A percentile compares a stretch with the other conserved stretches of the same genome.
Conservation (phyloP, 495 filamentous ascomycete genomes). For the Aspergillus cavernicola region DNA sequence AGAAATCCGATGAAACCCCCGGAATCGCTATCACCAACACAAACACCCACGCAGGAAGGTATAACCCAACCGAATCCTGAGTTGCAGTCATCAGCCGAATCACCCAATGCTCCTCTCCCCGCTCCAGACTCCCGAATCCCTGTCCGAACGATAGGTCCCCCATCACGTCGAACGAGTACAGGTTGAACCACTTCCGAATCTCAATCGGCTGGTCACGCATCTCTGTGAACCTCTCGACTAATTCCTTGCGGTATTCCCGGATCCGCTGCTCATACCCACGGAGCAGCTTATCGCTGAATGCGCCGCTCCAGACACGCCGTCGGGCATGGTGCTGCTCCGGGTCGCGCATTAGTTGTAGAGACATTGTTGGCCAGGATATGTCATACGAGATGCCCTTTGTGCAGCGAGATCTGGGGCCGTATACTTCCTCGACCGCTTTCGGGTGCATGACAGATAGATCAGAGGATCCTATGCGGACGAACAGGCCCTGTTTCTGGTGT, state of each 20-base stretch:
- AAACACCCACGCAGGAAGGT: slow-evolving; percentile 33
- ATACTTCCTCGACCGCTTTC: slow-evolving; percentile 26
- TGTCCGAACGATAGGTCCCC: slow-evolving; percentile 46
- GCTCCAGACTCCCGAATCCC: slow-evolving; percentile 40
- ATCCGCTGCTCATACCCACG: slow-evolving; percentile 31
- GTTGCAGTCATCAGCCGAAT: slow-evolving; percentile 23
- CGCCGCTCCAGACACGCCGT: slow-evolving; percentile 33
- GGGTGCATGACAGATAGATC: slow-evolving; percentile 17
- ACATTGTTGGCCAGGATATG: slow-evolving; percentile 19
- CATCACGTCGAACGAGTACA: slow-evolving; percentile 49
- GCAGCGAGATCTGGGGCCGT: slow-evolving; percentile 30
- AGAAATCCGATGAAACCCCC: slow-evolving; percentile 30
- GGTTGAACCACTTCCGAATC: slow-evolving; percentile 40
- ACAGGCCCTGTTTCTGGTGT: neutral
- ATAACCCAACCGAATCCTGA: slow-evolving; percentile 27
- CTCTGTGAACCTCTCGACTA: slow-evolving; percentile 15
- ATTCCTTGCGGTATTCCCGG: slow-evolving; percentile 17
- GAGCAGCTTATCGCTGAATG: slow-evolving; percentile 29
- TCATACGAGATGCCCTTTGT: slow-evolving; percentile 39
- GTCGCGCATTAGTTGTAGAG: slow-evolving; percentile 35
- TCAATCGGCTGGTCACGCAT: slow-evolving; percentile 18
- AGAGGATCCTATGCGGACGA: no score
- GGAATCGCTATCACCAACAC: slow-evolving; percentile 26
- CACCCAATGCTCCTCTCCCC: slow-evolving; percentile 29
- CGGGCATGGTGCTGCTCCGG: slow-evolving; percentile 29